Percentiles rank a stretch among this genome's conserved stretches.
Conservation (phyloP, 1,139 yeast genomes). For the Protomyces lactucae-debilis region DNA sequence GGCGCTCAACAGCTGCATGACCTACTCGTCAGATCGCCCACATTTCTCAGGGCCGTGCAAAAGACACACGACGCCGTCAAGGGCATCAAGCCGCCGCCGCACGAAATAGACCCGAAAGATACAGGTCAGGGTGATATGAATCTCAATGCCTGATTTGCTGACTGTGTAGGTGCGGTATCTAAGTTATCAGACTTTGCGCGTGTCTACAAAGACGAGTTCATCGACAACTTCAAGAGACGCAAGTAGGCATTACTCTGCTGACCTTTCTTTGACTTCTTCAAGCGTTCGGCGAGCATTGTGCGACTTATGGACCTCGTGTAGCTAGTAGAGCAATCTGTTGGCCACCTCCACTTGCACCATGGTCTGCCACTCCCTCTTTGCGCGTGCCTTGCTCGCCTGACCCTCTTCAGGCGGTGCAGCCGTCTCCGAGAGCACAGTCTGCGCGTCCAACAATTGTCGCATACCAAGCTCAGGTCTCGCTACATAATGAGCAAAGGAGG, state of each 20-base stretch:
- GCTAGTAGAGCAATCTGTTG: not conserved
- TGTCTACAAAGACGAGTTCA: conserved; percentile 15
- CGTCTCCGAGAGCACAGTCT: conserved; percentile 1
- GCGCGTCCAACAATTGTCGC: conserved; percentile 1
- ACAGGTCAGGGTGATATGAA: not conserved
- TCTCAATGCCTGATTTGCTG: too few species aligned
- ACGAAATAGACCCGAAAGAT: conserved; percentile 6
- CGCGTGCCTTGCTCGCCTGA: not conserved
- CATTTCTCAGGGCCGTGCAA: conserved; percentile 15
- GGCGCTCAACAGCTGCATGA: conserved; percentile 24
- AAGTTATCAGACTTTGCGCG: conserved; percentile 2
- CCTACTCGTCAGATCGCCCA: conserved; percentile 15
- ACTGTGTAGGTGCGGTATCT: not conserved
- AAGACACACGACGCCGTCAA: conserved; percentile 22
- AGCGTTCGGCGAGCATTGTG: not conserved
- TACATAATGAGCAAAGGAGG: conserved; percentile 15
- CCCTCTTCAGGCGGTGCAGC: not conserved
- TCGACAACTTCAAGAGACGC: conserved; percentile 18
- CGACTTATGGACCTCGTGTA: not conserved
- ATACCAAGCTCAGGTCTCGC: conserved; percentile 25
- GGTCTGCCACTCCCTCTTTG: not conserved
- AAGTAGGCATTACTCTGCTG: not conserved
- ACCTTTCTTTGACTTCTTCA: not conserved
- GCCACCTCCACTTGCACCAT: not conserved
- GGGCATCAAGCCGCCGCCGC: conserved; percentile 18